Percentiles rank a stretch among this genome's conserved stretches.
phyloP scores from a whole-genome alignment of 768 basidiomycete genomes.

The Trichaptum fuscoviolaceum region DNA sequence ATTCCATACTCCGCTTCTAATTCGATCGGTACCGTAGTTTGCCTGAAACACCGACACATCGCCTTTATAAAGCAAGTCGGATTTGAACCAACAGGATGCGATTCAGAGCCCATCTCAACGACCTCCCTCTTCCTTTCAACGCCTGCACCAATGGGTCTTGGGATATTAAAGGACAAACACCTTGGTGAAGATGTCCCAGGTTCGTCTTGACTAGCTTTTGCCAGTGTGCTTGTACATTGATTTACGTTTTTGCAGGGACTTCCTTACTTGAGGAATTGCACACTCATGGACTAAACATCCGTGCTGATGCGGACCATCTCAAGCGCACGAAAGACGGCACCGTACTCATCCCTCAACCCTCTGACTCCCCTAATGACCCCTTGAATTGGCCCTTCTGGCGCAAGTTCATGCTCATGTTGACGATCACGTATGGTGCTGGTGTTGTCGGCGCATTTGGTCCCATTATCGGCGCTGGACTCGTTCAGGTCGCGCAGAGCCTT shows the following conservation, averaged over 20 bases:
- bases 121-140: background rate
- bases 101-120: background rate
- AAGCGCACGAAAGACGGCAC: slow-evolving; percentile 11
- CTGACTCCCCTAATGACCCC: slow-evolving; percentile 13
- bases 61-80: background rate
- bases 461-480: slow-evolving; percentile 14
- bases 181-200: slow-evolving; percentile 13
- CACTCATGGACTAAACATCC: background rate
- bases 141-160: slow-evolving; percentile 11
- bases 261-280: slow-evolving; percentile 11
- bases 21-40: background rate
- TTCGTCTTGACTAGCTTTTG: background rate
- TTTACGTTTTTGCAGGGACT: slow-evolving; percentile 6
- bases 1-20: background rate
- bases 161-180: slow-evolving; percentile 18
- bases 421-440: slow-evolving; percentile 14
- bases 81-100: background rate
- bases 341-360: slow-evolving; percentile 12
- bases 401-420: slow-evolving; percentile 13
- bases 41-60: background rate
- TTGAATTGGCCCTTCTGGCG: slow-evolving; percentile 15
- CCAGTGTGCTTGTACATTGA: too few relatives aligned
- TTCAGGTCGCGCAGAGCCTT: slow-evolving; percentile 14
- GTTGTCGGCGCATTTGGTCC: slow-evolving; percentile 17
- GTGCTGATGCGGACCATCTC: slow-evolving; percentile 1